Evolutionary conservation across 2,329 filamentous ascomycete species (phyloP), one percentile per base, ranked within the genome.

Genomic region (Fusarium sp.): DNA sequence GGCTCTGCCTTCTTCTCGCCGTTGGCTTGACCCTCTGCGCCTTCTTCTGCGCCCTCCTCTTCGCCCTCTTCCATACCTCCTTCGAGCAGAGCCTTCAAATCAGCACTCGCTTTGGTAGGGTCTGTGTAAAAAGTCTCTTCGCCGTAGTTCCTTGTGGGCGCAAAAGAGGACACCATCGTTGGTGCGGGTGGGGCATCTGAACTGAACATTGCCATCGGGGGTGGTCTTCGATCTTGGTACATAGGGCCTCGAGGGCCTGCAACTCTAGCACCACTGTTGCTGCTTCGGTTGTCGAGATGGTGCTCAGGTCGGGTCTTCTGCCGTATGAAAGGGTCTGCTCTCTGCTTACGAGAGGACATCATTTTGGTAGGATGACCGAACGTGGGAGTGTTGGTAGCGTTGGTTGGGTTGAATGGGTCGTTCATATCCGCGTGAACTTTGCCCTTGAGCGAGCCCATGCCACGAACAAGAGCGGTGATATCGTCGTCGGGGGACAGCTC

Each of bases 41-140:
- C 80, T 49, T 79, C 82, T 5, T 72, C 66, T 19, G 77, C 81
- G 43, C 79, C 80, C 50, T 79, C 82, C 5, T 81, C 81, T 22
- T 91, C 89, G 1, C 89, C 87, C 0, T 91, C 90, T 53, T 94
- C 91, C 79, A 95, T 89, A 11, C 91, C 91, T 9, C 92, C 92
- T 76, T 95, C 92, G 2, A 96, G 83, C n/a, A 96, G 78, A 9
- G 90, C 91, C 76, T 96, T 96, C 67, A 96, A 84, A 70, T 95
- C 92, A 46, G 90, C 89, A 50, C 87, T 88, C 13, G 92, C 92
- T 76, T 92, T 90, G 59, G 83, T 82, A 0, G 90, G 87, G 68
- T 94, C 91, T 7, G 91, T 88, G 70, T 92, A 93, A 64, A 88
- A 83, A 3, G 83, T 80, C 55, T 83, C 80, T n/a, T 84, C 81